These are phyloP conservation scores for Excoecaria agallocha DNA, from an alignment of 345 rosid genomes.

Conservation along the genomic window DNA sequence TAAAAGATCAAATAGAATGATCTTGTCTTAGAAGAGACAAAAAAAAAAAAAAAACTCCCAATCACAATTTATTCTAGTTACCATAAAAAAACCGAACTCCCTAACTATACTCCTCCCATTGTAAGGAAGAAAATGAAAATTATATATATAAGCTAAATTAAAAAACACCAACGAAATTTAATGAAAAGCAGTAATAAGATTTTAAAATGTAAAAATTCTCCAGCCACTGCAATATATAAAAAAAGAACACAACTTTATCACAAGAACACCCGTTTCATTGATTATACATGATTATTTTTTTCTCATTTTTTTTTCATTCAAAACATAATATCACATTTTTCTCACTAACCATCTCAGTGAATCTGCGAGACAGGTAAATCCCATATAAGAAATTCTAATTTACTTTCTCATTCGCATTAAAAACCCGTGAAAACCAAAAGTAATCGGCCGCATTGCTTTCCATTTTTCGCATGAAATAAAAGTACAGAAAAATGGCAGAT, in stretches of 20 bases:
- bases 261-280: background rate
- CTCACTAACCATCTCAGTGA: background rate
- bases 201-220: background rate
- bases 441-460: background rate
- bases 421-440: background rate
- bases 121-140: background rate
- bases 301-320: too few species aligned
- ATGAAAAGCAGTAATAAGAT: background rate
- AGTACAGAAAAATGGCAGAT: background rate
- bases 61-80: too few species aligned
- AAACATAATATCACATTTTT: background rate
- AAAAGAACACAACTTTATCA: background rate
- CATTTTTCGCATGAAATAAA: background rate
- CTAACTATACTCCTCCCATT: background rate
- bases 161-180: background rate
- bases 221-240: background rate
- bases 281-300: background rate
- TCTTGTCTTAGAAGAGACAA: background rate
- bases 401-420: background rate
- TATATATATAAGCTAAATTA: too few species aligned
- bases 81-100: too few species aligned
- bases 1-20: background rate
- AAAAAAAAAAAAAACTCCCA: too few species aligned
- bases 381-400: background rate
- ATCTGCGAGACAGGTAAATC: background rate